A percentile compares a stretch with the other conserved stretches of the same genome.
Conservation (phyloP, 192 early-diverging fungal genomes). For the Mortierella claussenii region DNA sequence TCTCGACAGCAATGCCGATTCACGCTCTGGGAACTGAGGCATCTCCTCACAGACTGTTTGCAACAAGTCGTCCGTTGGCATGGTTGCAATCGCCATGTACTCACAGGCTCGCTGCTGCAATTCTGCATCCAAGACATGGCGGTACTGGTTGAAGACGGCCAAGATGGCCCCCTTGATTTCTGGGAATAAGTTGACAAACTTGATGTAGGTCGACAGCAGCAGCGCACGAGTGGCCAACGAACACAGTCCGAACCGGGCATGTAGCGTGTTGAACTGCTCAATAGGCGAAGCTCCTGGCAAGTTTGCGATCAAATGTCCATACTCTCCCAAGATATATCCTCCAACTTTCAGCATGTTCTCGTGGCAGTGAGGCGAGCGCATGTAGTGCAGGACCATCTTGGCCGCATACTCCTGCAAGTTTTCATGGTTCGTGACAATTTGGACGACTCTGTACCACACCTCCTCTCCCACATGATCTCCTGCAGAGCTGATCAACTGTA, state of each 20-base stretch:
- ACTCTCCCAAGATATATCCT: constrained; percentile 97
- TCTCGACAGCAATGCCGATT: constrained; percentile 86
- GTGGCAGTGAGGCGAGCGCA: constrained; percentile 92
- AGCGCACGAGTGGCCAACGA: constrained; percentile 84
- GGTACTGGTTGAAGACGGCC: constrained; percentile 87
- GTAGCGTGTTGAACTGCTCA: constrained; percentile 95
- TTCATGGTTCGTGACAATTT: constrained; percentile 96
- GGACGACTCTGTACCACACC: constrained; percentile 98
- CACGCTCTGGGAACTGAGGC: constrained; percentile 96
- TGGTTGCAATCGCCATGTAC: constrained; percentile 87
- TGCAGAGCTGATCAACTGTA: constrained; percentile 94
- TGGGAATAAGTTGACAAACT: constrained; percentile 97
- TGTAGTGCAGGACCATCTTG: constrained; percentile 80
- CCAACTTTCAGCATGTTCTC: constrained; percentile 97
- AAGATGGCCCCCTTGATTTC: constrained; percentile 94
- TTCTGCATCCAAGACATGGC: constrained; percentile 92
- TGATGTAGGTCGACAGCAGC: constrained; percentile 92
- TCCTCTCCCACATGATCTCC: constrained; percentile 97
- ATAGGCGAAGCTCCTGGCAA: constrained; percentile 84
- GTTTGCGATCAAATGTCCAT: constrained; percentile 96
- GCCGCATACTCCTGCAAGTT: constrained; percentile 95
- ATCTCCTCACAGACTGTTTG: constrained; percentile 98
- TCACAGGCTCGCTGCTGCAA: constrained; percentile 98
- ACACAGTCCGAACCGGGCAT: constrained; percentile 88
- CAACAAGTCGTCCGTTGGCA: constrained; percentile 88